Evolutionary conservation across 176 grass and related monocot genomes (phyloP), one percentile per base, ranked within the genome.

Genomic region (Oryza punctata): DNA sequence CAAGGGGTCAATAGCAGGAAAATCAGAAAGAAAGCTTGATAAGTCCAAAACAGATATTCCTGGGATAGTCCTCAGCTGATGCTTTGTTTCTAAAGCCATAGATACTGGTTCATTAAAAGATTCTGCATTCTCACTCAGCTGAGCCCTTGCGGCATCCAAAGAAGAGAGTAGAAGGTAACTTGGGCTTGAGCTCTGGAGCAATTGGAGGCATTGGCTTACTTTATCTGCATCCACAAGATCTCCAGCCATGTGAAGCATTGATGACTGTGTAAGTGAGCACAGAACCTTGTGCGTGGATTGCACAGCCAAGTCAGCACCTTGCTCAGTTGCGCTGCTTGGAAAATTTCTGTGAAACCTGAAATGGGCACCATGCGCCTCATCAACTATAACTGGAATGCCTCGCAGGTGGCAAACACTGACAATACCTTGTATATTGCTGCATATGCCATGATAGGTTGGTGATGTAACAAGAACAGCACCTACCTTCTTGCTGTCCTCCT

Each of bases 221-320:
- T 76, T 91, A 87, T 86, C 88, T 7, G 28, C 85, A 66, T 95
- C 80, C 9, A 98, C 73, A 13, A 95, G 87, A 81, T 84, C 47
- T 61, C 89, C 91, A 82, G 68, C 79, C 86, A 84, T 82, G 45
- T 95, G 95, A 72, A 98, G 87, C 95, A 98, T 95, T 12, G 95
- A 98, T 10, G 92, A 95, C 81, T 98, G 95, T 43, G 95, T 98
- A 25, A 98, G 93, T 0, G 92, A 98, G 67, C 72, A 93, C 52
- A 98, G 82, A 86, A 98, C 92, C 83, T 98, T 98, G 87, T 98
- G 95, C 0, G 92, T 98, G 46, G 95, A 98, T 78, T 98, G 95
- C 61, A 93, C 91, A 59, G 91, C 82, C 41, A 98, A 38, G 12
- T 95, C 92, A 5, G 90, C 95, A 52, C 95, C 89, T 90, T 95